These are phyloP conservation scores for Shiraia bambusicola DNA, from an alignment of 2,329 filamentous ascomycete genomes.

Conservation along the genomic window DNA sequence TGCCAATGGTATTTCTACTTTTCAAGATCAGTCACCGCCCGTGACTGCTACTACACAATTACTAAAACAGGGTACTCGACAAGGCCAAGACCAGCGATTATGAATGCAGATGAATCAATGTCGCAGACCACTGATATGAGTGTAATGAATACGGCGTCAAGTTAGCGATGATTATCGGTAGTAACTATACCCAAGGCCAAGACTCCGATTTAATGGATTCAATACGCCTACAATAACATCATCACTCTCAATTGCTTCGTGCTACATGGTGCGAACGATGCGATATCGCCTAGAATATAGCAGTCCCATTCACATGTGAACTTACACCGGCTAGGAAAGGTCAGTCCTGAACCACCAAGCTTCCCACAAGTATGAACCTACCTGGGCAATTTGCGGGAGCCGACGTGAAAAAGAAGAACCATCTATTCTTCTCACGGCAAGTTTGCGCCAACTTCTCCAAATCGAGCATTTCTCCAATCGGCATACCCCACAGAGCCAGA, in stretches of 20 bases:
- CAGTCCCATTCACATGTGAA: slow-evolving; percentile 48
- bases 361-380: slow-evolving; percentile 9
- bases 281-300: slow-evolving; percentile 37
- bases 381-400: slow-evolving; percentile 61
- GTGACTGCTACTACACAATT: neutral
- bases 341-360: slow-evolving; percentile 4
- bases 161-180: too few species aligned
- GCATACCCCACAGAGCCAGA: slow-evolving; percentile 46
- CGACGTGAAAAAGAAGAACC: slow-evolving; percentile 64
- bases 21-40: neutral
- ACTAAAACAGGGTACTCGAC: neutral
- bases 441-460: slow-evolving; percentile 56
- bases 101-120: neutral
- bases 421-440: slow-evolving; percentile 58
- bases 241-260: too few species aligned
- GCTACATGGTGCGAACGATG: too few species aligned
- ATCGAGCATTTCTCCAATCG: slow-evolving; percentile 45
- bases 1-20: neutral
- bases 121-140: too few species aligned
- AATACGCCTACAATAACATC: too few species aligned
- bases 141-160: too few species aligned
- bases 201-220: too few species aligned
- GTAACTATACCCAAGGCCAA: too few species aligned
- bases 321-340: slow-evolving; percentile 42
- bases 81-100: neutral